Evolutionary conservation across 306 rosid genomes (phyloP).

Genomic region (Calophaca sinica): DNA sequence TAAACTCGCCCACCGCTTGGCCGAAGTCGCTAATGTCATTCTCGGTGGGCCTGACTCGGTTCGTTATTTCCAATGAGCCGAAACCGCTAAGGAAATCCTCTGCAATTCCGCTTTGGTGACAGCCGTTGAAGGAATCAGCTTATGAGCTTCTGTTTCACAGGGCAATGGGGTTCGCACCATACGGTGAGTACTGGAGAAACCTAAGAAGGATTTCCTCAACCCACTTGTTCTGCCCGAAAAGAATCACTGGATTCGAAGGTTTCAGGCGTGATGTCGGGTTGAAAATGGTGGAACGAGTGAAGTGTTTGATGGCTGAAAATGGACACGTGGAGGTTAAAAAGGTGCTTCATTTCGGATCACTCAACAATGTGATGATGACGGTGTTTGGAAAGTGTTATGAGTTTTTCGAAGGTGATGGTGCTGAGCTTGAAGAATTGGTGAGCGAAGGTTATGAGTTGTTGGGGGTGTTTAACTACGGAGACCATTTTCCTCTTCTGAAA

Average conservation of each 20-base stretch:
- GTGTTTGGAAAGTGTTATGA: constrained; percentile 74
- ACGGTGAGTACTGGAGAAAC: constrained; percentile 81
- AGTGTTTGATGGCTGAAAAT: constrained; percentile 43
- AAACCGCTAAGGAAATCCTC: constrained; percentile 71
- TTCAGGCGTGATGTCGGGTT: constrained; percentile 53
- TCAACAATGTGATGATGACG: constrained; percentile 74
- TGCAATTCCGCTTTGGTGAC: constrained; percentile 69
- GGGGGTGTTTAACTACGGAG: constrained; percentile 80
- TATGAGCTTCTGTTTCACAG: constrained; percentile 73
- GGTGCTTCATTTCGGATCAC: constrained; percentile 64
- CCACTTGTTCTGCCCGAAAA: constrained; percentile 62
- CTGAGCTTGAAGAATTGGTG: constrained; percentile 63
- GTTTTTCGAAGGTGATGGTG: constrained; percentile 49
- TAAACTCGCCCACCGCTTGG: constrained; percentile 46
- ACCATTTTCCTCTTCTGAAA: constrained; percentile 71
- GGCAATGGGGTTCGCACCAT: constrained; percentile 89
- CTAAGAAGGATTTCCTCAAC: constrained; percentile 73
- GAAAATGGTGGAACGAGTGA: constrained; percentile 50
- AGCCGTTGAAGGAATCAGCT: constrained; percentile 81
- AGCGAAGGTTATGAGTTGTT: constrained; percentile 83
- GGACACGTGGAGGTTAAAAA: constrained; percentile 60
- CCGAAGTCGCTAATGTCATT: constrained; percentile 70
- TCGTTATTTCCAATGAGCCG: constrained; percentile 66
- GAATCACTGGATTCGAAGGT: constrained; percentile 48
- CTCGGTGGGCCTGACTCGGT: constrained; percentile 71